Evolutionary conservation across 2,329 filamentous ascomycete genomes (phyloP).

Genomic region (Gliomastix tumulicola): DNA sequence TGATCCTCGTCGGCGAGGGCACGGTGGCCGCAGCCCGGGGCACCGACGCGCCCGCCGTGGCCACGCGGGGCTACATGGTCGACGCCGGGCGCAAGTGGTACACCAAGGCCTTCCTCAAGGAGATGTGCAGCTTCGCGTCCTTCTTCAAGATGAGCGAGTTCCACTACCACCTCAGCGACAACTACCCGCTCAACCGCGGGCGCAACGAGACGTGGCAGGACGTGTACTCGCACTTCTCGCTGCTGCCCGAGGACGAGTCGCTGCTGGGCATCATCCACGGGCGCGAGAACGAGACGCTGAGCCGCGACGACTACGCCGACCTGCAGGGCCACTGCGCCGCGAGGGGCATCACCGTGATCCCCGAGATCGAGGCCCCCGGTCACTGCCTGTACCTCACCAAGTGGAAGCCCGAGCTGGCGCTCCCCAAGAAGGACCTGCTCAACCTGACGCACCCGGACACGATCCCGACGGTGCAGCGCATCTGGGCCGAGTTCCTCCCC

Average conservation of each 20-base stretch:
- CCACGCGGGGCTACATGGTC: slow-evolving; percentile 32
- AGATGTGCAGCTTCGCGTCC: slow-evolving; percentile 35
- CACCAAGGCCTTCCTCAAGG: slow-evolving; percentile 24
- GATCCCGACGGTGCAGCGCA: slow-evolving; percentile 39
- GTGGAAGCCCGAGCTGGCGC: slow-evolving; percentile 46
- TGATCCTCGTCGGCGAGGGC: slow-evolving; percentile 22
- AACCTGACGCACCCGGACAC: slow-evolving; percentile 37
- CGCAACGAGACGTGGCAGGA: slow-evolving; percentile 35
- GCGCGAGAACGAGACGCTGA: slow-evolving; percentile 14
- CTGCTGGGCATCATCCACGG: slow-evolving; percentile 11
- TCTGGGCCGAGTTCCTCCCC: slow-evolving; percentile 45
- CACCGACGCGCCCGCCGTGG: slow-evolving; percentile 32
- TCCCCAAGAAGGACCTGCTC: slow-evolving; percentile 37
- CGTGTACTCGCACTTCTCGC: slow-evolving; percentile 36
- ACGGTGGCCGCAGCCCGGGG: slow-evolving; percentile 18
- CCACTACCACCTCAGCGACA: slow-evolving; percentile 41
- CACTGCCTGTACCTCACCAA: slow-evolving; percentile 45
- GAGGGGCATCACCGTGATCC: slow-evolving; percentile 44
- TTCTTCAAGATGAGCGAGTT: slow-evolving; percentile 43
- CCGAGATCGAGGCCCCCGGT: slow-evolving; percentile 48
- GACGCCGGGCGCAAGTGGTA: slow-evolving; percentile 16
- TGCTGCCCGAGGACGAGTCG: slow-evolving; percentile 20
- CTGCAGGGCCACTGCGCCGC: slow-evolving; percentile 41
- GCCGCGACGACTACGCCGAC: slow-evolving; percentile 31
- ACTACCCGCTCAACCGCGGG: slow-evolving; percentile 37